Evolutionary conservation across 1,284 basidiomycete genomes (phyloP), one percentile per base, ranked within the genome.

Genomic region (Bondarzewia mesenterica): DNA sequence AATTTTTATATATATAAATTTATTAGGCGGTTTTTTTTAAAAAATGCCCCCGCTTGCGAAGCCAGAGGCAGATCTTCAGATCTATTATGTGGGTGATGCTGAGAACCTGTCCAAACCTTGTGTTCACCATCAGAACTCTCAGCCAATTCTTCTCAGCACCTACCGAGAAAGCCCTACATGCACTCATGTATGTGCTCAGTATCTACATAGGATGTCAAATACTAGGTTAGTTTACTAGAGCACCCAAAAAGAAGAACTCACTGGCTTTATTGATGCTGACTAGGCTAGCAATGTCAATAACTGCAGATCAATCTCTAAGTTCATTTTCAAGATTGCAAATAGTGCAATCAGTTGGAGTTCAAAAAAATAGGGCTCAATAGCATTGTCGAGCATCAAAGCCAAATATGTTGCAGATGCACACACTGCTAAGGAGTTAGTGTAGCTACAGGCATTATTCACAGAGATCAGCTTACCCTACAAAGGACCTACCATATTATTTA

Each of bases 171-270:
- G 52, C 73, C 66, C 58, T 60, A 2, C n/a, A n/a, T n/a, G 66
- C 67, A 0, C 65, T 65, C 0, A 64, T 68, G 12, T 60, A 61
- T 5, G 60, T 74, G 3, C 55, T 75, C 0, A 61, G 0, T 77
- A 77, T 52, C 62, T 77, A 1, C 62, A 66, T 14, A 65, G 67
- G 3, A 72, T 73, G 0, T 39, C 53, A 7, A 38, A 60, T 14
- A 43, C 63, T 2, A n/a, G 12, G 18, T 21, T 26, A 3, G 20
- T 22, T 8, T 42, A 42, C 23, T 2, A 25, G 20, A 4, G 41
- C 14, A 21, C 14, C 7, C 10, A 4, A 12, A 14, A 3, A 25
- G 20, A 3, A 5, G 12, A 21, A 21, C 21, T 25, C 8, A 21
- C 21, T 25, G 6, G 41, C 20, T 39, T 15, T 21, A 3, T 21